These are phyloP conservation scores for Talaromyces liani DNA, from an alignment of 495 filamentous ascomycete species.

Conservation along the genomic window DNA sequence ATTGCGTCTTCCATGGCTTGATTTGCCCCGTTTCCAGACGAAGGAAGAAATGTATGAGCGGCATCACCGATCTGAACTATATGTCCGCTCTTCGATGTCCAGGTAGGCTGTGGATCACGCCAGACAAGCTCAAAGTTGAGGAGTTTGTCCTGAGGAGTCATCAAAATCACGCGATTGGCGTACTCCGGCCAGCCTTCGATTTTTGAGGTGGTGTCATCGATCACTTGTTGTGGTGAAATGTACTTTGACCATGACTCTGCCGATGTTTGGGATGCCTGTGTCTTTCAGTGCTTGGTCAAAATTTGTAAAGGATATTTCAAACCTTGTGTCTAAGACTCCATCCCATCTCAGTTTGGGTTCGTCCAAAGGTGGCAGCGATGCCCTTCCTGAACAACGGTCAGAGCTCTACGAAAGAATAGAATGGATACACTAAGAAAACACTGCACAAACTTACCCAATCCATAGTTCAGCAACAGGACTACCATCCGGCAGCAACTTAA, in stretches of 20 bases:
- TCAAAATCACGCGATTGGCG: conserved; percentile 7
- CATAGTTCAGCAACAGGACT: conserved; percentile 9
- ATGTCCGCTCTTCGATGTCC: conserved; percentile 47
- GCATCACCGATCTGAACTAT: conserved; percentile 60
- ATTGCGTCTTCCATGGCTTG: conserved; percentile 66
- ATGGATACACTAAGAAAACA: not conserved
- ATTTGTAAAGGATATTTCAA: not conserved
- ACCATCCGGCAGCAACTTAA: conserved; percentile 6
- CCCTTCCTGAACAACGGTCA: not conserved
- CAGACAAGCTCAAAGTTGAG: conserved; percentile 70
- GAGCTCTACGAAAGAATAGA: not conserved
- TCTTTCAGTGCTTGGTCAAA: not conserved
- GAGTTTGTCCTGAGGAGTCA: conserved; percentile 46
- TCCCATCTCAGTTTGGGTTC: conserved; percentile 5
- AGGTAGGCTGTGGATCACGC: conserved; percentile 56
- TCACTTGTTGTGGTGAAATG: conserved; percentile 5
- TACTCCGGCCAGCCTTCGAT: conserved; percentile 12
- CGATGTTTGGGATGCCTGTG: not conserved
- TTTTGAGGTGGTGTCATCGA: not conserved
- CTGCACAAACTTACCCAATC: conserved; percentile 7
- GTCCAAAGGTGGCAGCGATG: not conserved
- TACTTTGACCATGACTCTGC: conserved; percentile 1
- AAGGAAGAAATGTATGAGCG: conserved; percentile 65
- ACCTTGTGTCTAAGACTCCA: conserved; percentile 9
- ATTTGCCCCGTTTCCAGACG: conserved; percentile 59